These are phyloP conservation scores for Catharanthus roseus DNA, from an alignment of 257 asterid species.

Conservation along the genomic window DNA sequence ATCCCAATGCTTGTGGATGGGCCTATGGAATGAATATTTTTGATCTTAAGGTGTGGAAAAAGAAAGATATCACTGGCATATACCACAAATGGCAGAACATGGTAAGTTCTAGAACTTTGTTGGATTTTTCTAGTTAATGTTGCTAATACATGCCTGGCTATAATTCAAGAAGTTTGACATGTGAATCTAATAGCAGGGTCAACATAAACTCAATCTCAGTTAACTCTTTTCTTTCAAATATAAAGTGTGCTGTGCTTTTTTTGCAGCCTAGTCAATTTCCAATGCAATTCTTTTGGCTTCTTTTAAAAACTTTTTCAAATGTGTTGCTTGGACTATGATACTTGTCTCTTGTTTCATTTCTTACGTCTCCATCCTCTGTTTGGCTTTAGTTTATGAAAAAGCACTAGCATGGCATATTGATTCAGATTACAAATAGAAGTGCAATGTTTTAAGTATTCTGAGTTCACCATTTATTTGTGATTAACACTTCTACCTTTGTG, in stretches of 20 bases:
- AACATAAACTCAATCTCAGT: neutral
- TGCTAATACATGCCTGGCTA: neutral
- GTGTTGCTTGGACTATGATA: neutral
- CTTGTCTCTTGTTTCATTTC: neutral
- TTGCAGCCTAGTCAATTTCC: neutral
- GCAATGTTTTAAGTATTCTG: neutral
- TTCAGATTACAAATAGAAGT: neutral
- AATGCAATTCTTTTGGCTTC: neutral
- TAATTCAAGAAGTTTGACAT: neutral
- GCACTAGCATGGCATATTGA: neutral
- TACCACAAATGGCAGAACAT: slow-evolving; percentile 98
- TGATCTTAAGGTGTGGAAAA: slow-evolving; percentile 94
- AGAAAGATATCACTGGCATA: slow-evolving; percentile 91
- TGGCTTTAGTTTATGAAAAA: neutral
- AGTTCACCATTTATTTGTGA: slow-evolving; percentile 6
- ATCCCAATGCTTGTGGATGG: slow-evolving; percentile 99
- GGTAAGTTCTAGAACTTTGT: slow-evolving; percentile 38
- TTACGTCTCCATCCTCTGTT: neutral
- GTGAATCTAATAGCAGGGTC: neutral
- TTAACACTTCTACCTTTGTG: slow-evolving; percentile 17
- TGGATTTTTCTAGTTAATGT: slow-evolving; percentile 1
- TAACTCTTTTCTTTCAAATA: neutral
- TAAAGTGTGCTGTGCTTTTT: neutral
- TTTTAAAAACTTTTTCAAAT: neutral
- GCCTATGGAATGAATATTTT: slow-evolving; percentile 98